Base-by-base conservation (phyloP, 2,329 filamentous ascomycete species). In the Trichoderma sp. region DNA sequence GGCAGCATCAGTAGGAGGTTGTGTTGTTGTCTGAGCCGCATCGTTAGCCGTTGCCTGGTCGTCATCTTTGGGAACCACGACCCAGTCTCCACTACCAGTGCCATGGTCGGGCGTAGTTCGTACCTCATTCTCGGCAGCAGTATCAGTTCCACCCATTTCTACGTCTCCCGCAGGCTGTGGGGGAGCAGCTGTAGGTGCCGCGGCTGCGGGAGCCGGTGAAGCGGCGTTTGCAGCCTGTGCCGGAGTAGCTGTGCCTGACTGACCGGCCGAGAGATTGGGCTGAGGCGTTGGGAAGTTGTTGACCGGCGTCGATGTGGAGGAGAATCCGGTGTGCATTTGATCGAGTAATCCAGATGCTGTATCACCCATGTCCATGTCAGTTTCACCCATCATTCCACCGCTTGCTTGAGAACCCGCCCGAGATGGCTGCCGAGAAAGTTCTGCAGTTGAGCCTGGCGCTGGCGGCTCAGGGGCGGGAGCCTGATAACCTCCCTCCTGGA, bases 401-500 rank as follows among this genome's bases (percentile, higher is more conserved):
- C 87, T 88, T 61, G 85, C 83, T 73, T 88, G 86, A 21, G 88
- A 90, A 26, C 84, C 87, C 28, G 86, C 81, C 18, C 87, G 84
- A 1, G 88, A 90, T 9, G 83, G 81, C 72, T 87, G 85, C 26
- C 86, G 84, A n/a, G 87, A 88, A 77, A 86, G 82, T 56, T 80
- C 76, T n/a, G 76, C 65, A 26, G 76, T 75, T 32, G 72, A 62
- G 9, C 43, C 69, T 26, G 63, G 32, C 12, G 70, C 39, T 14
- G 30, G 9, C 6, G 81, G 84, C 74, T 86, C 84, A 3, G 87
- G 85, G 6, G 82, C 83, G 7, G 86, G 87, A 73, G 93, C 89
- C 80, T 94, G 88, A 73, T 87, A 90, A 3, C 94, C 94, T 63
- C 94, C 94, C 77, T 93, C 92, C 77, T 96, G 90, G 57, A 97